These are phyloP conservation scores for Blastobotrys mokoenaii DNA, from an alignment of 805 yeast genomes.

Conservation along the genomic window DNA sequence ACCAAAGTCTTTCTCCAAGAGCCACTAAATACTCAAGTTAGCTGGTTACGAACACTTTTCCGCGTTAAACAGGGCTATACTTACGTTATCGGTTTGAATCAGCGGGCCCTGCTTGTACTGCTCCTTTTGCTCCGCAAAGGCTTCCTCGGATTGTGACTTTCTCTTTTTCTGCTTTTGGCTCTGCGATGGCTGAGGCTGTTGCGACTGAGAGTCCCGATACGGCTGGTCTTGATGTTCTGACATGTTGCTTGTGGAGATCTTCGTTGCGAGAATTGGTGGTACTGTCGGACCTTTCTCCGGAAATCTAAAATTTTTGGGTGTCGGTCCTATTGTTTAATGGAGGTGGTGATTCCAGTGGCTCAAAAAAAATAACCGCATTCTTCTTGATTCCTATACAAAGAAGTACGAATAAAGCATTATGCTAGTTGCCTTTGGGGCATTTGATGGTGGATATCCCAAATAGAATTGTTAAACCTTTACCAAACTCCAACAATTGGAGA, in stretches of 20 bases:
- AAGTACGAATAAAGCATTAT: too few species aligned
- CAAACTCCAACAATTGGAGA: too few species aligned
- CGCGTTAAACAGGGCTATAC: too few species aligned
- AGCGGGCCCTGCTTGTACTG: constrained; percentile 45
- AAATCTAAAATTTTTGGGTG: too few species aligned
- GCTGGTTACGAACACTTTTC: constrained; percentile 8
- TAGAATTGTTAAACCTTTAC: too few species aligned
- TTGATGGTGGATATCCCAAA: too few species aligned
- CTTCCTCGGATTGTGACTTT: constrained; percentile 65
- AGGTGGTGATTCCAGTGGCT: too few species aligned
- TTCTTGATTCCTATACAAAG: too few species aligned
- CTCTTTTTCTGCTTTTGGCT: constrained; percentile 31
- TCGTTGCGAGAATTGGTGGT: not conserved
- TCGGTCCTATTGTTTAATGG: too few species aligned
- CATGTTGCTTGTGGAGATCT: too few species aligned
- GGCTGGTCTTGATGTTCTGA: not conserved
- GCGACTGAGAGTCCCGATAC: not conserved
- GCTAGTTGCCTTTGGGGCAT: not conserved
- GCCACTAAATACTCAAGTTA: constrained; percentile 11
- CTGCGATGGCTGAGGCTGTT: not conserved
- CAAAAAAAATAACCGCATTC: too few species aligned
- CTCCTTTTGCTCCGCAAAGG: constrained; percentile 42
- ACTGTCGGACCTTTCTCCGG: not conserved
- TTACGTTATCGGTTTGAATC: constrained; percentile 13
- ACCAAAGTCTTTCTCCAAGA: constrained; percentile 8